Evolutionary conservation across 352 stramenopile species (phyloP).

Genomic region (Thalassiosira ordinaria): DNA sequence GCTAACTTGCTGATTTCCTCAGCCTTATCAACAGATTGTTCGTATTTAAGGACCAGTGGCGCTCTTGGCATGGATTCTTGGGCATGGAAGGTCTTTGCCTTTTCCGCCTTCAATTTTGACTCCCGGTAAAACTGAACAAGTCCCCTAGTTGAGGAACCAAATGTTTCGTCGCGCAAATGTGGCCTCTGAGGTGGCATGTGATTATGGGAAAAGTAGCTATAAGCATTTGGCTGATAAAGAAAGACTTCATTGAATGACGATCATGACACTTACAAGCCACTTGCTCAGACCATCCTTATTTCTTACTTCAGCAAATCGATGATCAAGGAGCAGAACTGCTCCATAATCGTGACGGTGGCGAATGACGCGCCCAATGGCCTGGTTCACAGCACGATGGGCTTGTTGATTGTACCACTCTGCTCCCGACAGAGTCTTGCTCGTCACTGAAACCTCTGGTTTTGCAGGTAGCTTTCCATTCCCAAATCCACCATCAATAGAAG

Average conservation of each 20-base stretch:
- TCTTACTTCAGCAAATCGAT: constrained; percentile 92
- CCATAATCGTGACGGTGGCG: constrained; percentile 98
- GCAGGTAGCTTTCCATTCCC: constrained; percentile 23
- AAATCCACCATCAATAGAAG: constrained; percentile 71
- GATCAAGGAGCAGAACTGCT: constrained; percentile 96
- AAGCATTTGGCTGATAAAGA: background rate
- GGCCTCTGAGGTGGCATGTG: constrained; percentile 48
- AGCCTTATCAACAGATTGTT: constrained; percentile 21
- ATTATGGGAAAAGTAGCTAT: background rate
- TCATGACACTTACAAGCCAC: constrained; percentile 86
- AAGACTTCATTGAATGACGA: background rate
- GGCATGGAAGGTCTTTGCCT: constrained; percentile 11
- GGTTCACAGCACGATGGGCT: constrained; percentile 97
- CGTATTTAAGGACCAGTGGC: constrained; percentile 16
- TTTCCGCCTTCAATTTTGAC: constrained; percentile 58
- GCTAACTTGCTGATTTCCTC: constrained; percentile 35
- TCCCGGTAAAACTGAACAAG: constrained; percentile 77
- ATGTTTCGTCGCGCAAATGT: constrained; percentile 74
- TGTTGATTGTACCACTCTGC: constrained; percentile 99
- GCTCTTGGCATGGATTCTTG: constrained; percentile 5
- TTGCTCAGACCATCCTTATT: constrained; percentile 94
- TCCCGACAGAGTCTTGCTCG: constrained; percentile 88
- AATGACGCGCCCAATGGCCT: constrained; percentile 99
- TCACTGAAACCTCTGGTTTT: constrained; percentile 7
- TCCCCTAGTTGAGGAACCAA: constrained; percentile 61